Evolutionary conservation across 2,329 filamentous ascomycete genomes (phyloP), one percentile per base, ranked within the genome.

Genomic region (Coniochaeta sp.): DNA sequence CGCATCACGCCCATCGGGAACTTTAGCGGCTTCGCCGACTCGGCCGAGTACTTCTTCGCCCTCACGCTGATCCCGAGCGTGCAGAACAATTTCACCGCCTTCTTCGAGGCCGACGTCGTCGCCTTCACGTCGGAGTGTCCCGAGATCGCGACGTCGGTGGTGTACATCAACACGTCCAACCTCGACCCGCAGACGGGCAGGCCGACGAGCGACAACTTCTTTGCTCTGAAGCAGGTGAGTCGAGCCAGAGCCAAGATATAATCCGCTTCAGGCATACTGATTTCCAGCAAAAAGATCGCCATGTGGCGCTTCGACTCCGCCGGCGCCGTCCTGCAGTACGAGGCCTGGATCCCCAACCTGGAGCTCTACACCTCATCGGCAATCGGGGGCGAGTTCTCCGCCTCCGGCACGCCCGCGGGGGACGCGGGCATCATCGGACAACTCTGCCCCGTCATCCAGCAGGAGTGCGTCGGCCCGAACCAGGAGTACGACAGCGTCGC

Each of bases 261-360:
- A 6, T 12, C 27, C 6, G 6, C 27, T 12, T 7, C 27, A 12
- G 18, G n/a, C 30, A 13, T 13, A 3, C 13, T n/a, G 7, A 33
- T 42, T 22, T 4, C 6, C 6, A 9, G 32, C 6, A 20, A 8
- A 24, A 38, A 68, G 57, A 56, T 72, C 10, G 69, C 71, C 0
- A 77, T 76, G 55, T 77, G 72, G 71, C 67, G 65, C 27, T 71
- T 77, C 53, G 71, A 76, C 52, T 61, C 68, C 1, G 54, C 63
- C 4, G 73, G 75, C 35, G 68, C 64, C 14, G 70, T 74, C 9
- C 52, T 66, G 10, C 64, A 68, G 27, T 74, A 73, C 55, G 70
- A 74, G 55, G 70, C 71, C 22, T 71, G 66, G 63, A 67, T 74
- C 14, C 67, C 69, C 4, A 71, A 69, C 28, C 62, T 75, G 16